phyloP scores from a whole-genome alignment of 73 alveolate species.

The Paramecium sexaurelia region DNA sequence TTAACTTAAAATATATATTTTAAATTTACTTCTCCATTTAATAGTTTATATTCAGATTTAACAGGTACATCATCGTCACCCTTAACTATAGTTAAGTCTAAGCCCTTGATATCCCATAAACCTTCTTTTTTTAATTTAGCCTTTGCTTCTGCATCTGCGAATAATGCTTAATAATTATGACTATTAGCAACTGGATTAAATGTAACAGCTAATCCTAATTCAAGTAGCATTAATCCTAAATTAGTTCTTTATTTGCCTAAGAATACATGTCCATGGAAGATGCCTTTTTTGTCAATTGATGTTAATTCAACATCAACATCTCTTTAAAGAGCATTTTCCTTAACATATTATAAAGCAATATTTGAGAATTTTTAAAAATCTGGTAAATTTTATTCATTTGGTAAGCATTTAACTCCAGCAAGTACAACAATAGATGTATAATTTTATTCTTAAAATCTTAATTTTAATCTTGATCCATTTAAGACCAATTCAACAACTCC shows the following conservation, averaged over 20 bases:
- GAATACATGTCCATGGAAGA: slow-evolving; percentile 86
- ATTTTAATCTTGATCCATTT: slow-evolving; percentile 87
- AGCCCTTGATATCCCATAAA: slow-evolving; percentile 31
- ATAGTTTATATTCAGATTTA: background rate
- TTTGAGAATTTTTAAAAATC: slow-evolving; percentile 81
- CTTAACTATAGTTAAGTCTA: slow-evolving; percentile 8
- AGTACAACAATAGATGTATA: slow-evolving; percentile 81
- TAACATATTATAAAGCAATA: slow-evolving; percentile 87
- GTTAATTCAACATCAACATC: slow-evolving; percentile 87
- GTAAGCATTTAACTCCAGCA: slow-evolving; percentile 86
- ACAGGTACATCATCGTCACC: slow-evolving; percentile 33
- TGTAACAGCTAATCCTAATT: slow-evolving; percentile 82
- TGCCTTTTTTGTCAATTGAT: slow-evolving; percentile 90
- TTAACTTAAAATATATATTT: slow-evolving; percentile 50
- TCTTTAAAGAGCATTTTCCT: slow-evolving; percentile 83
- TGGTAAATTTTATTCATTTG: slow-evolving; percentile 91
- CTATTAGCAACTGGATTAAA: slow-evolving; percentile 65
- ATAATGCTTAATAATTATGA: slow-evolving; percentile 49
- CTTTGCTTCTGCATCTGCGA: slow-evolving; percentile 48
- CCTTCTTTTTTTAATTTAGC: slow-evolving; percentile 45
- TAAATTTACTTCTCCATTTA: slow-evolving; percentile 30
- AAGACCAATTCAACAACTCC: slow-evolving; percentile 94
- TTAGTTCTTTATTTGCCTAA: slow-evolving; percentile 75
- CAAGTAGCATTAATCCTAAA: slow-evolving; percentile 77
- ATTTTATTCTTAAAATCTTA: slow-evolving; percentile 86